These are phyloP conservation scores for Entomortierella parvispora DNA, from an alignment of 192 early-diverging fungal species.

Conservation along the genomic window DNA sequence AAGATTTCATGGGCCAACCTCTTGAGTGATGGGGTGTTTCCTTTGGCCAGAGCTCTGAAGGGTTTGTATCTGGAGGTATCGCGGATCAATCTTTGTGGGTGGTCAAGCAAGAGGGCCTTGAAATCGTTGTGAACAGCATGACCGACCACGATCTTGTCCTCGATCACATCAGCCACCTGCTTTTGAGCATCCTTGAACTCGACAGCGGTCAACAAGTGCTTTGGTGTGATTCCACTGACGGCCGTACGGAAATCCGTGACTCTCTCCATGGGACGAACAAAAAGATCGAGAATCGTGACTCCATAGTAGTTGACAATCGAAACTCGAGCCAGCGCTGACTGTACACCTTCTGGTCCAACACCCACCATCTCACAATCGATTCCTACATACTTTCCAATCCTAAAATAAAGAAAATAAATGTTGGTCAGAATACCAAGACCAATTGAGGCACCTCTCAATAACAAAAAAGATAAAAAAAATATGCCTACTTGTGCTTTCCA, in stretches of 20 bases:
- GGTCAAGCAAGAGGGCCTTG: slow-evolving; percentile 77
- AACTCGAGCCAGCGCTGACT: slow-evolving; percentile 93
- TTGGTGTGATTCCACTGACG: slow-evolving; percentile 91
- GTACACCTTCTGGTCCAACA: slow-evolving; percentile 81
- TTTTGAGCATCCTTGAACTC: slow-evolving; percentile 85
- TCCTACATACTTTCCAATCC: slow-evolving; percentile 87
- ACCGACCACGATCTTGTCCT: slow-evolving; percentile 89
- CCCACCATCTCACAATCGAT: slow-evolving; percentile 99
- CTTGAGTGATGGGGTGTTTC: slow-evolving; percentile 76
- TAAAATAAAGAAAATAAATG: too few species aligned
- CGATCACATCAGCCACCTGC: slow-evolving; percentile 81
- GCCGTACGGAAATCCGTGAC: slow-evolving; percentile 95
- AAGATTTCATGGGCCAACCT: slow-evolving; percentile 80
- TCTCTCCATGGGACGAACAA: slow-evolving; percentile 80
- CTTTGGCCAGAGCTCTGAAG: slow-evolving; percentile 74
- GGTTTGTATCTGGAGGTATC: slow-evolving; percentile 86
- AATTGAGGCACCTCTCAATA: background rate
- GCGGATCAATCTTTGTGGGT: slow-evolving; percentile 80
- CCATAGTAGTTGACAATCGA: slow-evolving; percentile 95
- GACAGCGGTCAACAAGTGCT: slow-evolving; percentile 69
- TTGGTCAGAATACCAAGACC: too few species aligned
- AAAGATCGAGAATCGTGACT: slow-evolving; percentile 83
- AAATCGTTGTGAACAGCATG: slow-evolving; percentile 95
- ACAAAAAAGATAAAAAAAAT: background rate
- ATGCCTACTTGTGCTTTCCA: slow-evolving; percentile 44